Percentiles rank a stretch among this genome's conserved stretches.
phyloP scores from a whole-genome alignment of 169 alveolate species.

The Plasmodium knowlesi region DNA sequence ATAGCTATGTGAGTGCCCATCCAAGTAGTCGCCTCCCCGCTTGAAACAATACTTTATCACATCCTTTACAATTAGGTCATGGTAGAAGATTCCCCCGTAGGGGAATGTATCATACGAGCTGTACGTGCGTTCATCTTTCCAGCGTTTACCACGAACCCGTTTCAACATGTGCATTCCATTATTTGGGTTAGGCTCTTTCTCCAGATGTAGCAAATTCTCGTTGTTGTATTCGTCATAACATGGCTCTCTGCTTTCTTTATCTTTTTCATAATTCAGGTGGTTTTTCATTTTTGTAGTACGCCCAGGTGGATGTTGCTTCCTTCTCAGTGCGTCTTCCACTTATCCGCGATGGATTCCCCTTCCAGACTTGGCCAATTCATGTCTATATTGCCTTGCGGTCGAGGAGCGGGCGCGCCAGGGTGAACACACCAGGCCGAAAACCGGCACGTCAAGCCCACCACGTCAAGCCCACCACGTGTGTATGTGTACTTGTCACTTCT shows the following conservation, averaged over 20 bases:
- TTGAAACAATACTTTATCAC: conserved; percentile 23
- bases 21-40: background rate
- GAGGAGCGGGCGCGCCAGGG: background rate
- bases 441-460: background rate
- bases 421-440: background rate
- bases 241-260: background rate
- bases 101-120: conserved; percentile 61
- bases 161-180: conserved; percentile 27
- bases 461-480: background rate
- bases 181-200: conserved; percentile 26
- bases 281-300: background rate
- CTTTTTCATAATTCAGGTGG: background rate
- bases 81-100: conserved; percentile 49
- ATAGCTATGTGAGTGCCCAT: too few relatives aligned
- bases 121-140: conserved; percentile 4
- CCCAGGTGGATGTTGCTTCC: background rate
- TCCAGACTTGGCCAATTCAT: background rate
- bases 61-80: conserved; percentile 62
- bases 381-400: background rate
- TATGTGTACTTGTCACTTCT: background rate
- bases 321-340: background rate
- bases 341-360: background rate
- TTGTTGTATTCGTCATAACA: conserved; percentile 35
- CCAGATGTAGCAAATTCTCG: conserved; percentile 20
- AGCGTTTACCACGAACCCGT: background rate